Evolutionary conservation across 345 rosid genomes (phyloP).

Genomic region (Turnera subulata): DNA sequence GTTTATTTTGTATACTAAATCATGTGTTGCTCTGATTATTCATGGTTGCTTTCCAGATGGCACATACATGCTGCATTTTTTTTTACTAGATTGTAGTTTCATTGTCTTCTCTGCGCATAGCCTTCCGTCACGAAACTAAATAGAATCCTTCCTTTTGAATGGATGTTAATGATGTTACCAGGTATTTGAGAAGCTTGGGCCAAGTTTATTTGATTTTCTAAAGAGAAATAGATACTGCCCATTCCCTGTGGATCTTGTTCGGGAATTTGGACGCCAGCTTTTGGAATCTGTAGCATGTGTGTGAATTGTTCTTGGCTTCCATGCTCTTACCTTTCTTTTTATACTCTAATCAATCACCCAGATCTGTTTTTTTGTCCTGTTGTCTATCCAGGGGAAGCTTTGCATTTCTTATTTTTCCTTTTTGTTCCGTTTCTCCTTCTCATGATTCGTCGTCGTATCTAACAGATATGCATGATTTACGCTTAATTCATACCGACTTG

Average conservation of each 20-base stretch:
- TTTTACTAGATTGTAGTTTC: conserved; percentile 9
- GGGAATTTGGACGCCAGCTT: conserved; percentile 33
- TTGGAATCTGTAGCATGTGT: conserved; percentile 33
- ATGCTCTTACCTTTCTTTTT: conserved; percentile 5
- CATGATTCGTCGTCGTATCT: conserved; percentile 20
- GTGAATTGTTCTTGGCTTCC: conserved; percentile 18
- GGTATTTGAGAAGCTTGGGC: conserved; percentile 34
- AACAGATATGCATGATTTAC: conserved; percentile 35
- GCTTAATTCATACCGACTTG: conserved; percentile 27
- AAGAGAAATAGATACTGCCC: conserved; percentile 32
- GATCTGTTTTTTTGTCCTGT: conserved; percentile 5
- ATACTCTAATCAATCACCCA: conserved; percentile 1
- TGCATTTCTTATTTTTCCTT: neutral
- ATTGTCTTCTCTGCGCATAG: conserved; percentile 18
- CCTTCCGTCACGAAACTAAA: conserved; percentile 40
- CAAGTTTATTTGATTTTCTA: conserved; percentile 29
- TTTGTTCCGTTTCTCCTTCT: neutral
- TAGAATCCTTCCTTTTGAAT: conserved; percentile 51
- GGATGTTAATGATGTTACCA: conserved; percentile 41
- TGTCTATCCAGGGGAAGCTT: conserved; percentile 18
- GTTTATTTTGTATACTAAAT: neutral
- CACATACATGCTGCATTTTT: no score
- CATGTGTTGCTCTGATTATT: neutral
- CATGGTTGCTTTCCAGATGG: neutral
- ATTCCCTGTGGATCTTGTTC: conserved; percentile 32